Percentiles rank a stretch among this genome's conserved stretches.
Conservation (phyloP, 202 grass and related monocot genomes). For the Thinopyrum obtusiflorum region DNA sequence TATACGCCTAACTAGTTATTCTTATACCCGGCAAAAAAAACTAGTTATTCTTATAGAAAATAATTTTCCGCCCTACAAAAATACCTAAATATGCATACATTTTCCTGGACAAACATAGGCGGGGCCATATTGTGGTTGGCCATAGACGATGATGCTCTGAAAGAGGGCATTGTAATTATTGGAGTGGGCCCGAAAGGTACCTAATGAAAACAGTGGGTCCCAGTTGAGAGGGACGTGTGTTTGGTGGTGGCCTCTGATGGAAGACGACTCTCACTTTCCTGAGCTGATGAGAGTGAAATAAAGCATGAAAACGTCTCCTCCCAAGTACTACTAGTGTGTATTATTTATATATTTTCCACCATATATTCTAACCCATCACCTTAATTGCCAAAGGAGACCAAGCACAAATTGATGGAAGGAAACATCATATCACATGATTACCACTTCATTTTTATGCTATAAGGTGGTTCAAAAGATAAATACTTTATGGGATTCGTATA, state of each 20-base stretch:
- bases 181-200: slow-evolving; percentile 40
- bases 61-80: neutral
- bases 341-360: neutral
- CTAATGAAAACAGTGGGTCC: slow-evolving; percentile 34
- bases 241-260: slow-evolving; percentile 47
- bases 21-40: neutral
- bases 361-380: neutral
- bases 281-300: slow-evolving; percentile 39
- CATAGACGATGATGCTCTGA: slow-evolving; percentile 18
- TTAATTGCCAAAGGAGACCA: slow-evolving; percentile 15
- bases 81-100: neutral
- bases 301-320: slow-evolving; percentile 48
- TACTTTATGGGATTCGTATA: no score
- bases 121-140: neutral
- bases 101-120: neutral
- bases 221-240: slow-evolving; percentile 54
- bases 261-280: slow-evolving; percentile 66
- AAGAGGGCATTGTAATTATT: slow-evolving; percentile 62
- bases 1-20: neutral
- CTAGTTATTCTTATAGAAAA: neutral
- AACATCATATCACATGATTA: slow-evolving; percentile 28
- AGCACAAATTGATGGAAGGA: slow-evolving; percentile 5
- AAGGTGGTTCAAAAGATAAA: neutral
- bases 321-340: neutral
- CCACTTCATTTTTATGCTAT: neutral